These are phyloP conservation scores for Aspergillus sparsus DNA, from an alignment of 495 filamentous ascomycete species.

Conservation along the genomic window DNA sequence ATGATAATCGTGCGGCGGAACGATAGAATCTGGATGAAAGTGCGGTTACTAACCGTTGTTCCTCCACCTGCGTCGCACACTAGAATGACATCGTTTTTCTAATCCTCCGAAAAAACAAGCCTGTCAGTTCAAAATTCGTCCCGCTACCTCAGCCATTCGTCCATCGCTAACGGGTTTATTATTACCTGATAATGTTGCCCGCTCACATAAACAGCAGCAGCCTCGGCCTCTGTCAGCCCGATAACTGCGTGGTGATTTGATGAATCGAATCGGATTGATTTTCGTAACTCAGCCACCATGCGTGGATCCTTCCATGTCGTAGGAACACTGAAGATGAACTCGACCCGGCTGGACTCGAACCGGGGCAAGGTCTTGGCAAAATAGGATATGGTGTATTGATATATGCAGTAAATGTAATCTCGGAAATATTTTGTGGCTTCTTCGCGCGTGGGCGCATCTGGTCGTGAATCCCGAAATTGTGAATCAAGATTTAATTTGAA, in stretches of 20 bases:
- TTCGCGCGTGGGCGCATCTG: conserved; percentile 30
- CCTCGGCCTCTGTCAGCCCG: conserved; percentile 67
- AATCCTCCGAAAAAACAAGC: neutral
- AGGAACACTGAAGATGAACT: conserved; percentile 67
- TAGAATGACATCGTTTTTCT: conserved; percentile 17
- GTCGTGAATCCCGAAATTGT: conserved; percentile 36
- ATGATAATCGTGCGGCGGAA: no score
- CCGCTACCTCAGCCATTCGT: no score
- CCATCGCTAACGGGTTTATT: neutral
- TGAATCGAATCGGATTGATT: conserved; percentile 36
- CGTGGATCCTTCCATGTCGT: conserved; percentile 63
- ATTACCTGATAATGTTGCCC: conserved; percentile 39
- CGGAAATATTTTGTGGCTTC: conserved; percentile 56
- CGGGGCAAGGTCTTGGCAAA: conserved; percentile 42
- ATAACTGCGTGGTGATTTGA: conserved; percentile 50
- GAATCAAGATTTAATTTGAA: conserved; percentile 65
- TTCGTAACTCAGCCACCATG: conserved; percentile 49
- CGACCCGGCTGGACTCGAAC: conserved; percentile 44
- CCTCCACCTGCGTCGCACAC: conserved; percentile 16
- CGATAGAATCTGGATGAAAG: no score
- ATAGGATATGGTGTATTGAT: conserved; percentile 53
- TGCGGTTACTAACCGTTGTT: conserved; percentile 1
- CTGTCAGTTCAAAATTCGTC: neutral
- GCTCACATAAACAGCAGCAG: conserved; percentile 60
- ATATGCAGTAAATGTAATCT: conserved; percentile 58